Evolutionary conservation across 148 eudicot species (phyloP).

Genomic region (Euryodendron excelsum): DNA sequence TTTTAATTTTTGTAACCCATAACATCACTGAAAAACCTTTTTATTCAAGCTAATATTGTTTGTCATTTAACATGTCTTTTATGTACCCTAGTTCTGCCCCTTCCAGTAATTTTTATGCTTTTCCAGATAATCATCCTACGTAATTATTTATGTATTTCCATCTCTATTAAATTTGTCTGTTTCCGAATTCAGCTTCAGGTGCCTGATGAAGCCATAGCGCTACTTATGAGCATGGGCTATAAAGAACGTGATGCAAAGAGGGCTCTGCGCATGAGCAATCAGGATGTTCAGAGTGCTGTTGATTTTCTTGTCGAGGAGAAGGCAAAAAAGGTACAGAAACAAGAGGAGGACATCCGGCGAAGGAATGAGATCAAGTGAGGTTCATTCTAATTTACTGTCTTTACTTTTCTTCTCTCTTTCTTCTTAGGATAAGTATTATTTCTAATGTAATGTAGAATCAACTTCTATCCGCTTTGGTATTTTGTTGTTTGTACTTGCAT

Average conservation of each 20-base stretch:
- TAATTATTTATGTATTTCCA: not conserved
- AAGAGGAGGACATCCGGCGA: slow-evolving; percentile 58
- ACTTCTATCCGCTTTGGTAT: slow-evolving; percentile 1
- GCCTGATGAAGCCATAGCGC: slow-evolving; percentile 77
- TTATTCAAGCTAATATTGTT: too few relatives aligned
- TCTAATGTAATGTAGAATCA: not conserved
- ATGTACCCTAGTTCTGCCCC: too few relatives aligned
- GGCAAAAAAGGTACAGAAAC: slow-evolving; percentile 49
- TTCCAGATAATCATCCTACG: not conserved
- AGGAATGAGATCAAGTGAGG: slow-evolving; percentile 63
- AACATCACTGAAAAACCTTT: too few relatives aligned
- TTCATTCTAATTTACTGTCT: not conserved
- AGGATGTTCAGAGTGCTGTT: slow-evolving; percentile 66
- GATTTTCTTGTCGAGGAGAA: slow-evolving; percentile 76
- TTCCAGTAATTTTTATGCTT: not conserved
- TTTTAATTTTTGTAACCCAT: too few relatives aligned
- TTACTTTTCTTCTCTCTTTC: too few relatives aligned
- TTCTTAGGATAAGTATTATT: too few relatives aligned
- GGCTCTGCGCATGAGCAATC: slow-evolving; percentile 80
- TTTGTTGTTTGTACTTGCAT: not conserved
- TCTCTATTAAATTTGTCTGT: slow-evolving; percentile 7
- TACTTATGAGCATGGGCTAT: slow-evolving; percentile 85
- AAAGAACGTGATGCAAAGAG: slow-evolving; percentile 66
- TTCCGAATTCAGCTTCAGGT: slow-evolving; percentile 79
- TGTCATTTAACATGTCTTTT: too few relatives aligned